Evolutionary conservation across 129 eudicot genomes (phyloP).

Genomic region (Centrapalus pauciflorus): DNA sequence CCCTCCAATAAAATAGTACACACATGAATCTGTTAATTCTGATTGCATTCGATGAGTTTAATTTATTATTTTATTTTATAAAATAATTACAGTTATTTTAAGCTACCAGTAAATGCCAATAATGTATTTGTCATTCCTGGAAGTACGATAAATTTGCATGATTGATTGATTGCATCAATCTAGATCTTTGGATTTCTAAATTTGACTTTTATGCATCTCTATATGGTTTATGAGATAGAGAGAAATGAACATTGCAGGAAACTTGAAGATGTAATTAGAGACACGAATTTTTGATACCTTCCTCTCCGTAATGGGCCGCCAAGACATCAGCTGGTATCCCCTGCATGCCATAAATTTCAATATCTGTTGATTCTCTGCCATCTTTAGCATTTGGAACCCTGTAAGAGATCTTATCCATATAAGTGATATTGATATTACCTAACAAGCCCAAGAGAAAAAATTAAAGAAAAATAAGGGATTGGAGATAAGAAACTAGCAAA

Average conservation of each 20-base stretch:
- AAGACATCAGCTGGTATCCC: constrained; percentile 84
- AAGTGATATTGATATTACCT: not conserved
- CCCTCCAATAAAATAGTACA: constrained; percentile 4
- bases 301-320: constrained; percentile 94
- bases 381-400: constrained; percentile 98
- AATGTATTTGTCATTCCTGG: not conserved
- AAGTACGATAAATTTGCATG: not conserved
- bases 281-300: constrained; percentile 39
- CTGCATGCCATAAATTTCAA: constrained; percentile 97
- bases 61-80: not conserved
- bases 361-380: constrained; percentile 87
- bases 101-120: not conserved
- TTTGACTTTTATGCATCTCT: not conserved
- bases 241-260: not conserved
- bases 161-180: no score
- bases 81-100: not conserved
- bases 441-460: constrained; percentile 12
- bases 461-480: not conserved
- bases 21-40: not conserved
- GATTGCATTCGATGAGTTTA: not conserved
- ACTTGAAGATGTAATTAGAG: not conserved
- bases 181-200: not conserved
- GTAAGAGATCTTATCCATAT: constrained; percentile 7
- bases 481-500: not conserved
- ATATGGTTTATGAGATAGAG: not conserved